phyloP scores from a whole-genome alignment of 73 alveolate species.

The Tetrahymena borealis region DNA sequence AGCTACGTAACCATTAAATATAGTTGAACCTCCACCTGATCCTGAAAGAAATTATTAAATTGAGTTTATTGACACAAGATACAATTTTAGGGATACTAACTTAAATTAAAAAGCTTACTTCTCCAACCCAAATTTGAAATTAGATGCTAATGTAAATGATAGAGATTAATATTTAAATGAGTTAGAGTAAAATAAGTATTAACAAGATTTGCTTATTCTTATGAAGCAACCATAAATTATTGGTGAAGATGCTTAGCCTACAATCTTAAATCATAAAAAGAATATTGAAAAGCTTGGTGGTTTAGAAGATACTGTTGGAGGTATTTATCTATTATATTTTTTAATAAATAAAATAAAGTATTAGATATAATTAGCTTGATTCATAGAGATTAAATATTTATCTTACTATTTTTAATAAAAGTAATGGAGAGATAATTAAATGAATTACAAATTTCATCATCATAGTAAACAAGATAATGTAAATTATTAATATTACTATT shows the following conservation, averaged over 20 bases:
- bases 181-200: neutral
- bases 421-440: neutral
- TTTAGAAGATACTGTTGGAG: neutral
- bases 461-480: neutral
- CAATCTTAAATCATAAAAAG: neutral
- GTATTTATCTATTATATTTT: neutral
- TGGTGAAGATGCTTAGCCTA: neutral
- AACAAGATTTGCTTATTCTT: neutral
- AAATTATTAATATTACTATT: neutral
- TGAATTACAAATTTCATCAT: neutral
- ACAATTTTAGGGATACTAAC: neutral
- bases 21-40: neutral
- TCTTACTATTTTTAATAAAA: neutral
- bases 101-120: neutral
- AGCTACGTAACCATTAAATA: neutral
- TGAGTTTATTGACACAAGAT: neutral
- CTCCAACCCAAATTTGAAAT: neutral
- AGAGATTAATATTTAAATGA: neutral
- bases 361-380: neutral
- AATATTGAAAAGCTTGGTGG: neutral
- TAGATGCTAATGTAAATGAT: neutral
- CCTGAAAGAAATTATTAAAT: neutral
- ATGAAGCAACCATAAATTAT: neutral
- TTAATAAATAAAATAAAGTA: too few species aligned
- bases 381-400: neutral